Evolutionary conservation across 176 grass and related monocot species (phyloP).

Genomic region (Melocanna baccifera): DNA sequence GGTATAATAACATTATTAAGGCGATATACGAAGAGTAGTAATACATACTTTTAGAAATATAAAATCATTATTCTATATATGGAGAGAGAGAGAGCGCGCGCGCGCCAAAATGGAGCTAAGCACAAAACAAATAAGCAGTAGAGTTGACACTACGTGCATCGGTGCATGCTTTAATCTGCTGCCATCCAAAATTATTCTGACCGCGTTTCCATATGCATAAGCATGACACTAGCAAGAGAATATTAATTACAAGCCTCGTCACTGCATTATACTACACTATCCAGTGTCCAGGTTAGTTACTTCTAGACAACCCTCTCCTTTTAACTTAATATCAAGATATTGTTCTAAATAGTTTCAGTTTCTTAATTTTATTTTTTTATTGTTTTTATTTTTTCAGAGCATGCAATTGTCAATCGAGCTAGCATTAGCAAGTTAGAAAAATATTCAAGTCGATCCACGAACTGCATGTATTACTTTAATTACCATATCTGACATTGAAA

Average conservation of each 20-base stretch:
- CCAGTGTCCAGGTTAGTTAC: conserved; percentile 21
- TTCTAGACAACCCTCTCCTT: conserved; percentile 13
- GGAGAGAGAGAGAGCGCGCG: neutral
- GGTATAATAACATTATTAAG: too few relatives aligned
- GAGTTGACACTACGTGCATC: neutral
- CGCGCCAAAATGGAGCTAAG: neutral
- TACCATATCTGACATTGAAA: conserved; percentile 6
- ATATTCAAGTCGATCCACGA: neutral
- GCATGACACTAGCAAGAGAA: neutral
- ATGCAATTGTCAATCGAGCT: neutral
- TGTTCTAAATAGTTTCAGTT: too few relatives aligned
- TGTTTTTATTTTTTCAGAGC: too few relatives aligned
- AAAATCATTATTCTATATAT: too few relatives aligned
- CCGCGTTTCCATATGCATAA: neutral
- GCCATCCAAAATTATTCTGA: neutral
- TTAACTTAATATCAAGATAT: neutral
- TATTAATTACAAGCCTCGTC: neutral
- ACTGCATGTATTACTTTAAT: neutral
- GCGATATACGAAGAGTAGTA: too few relatives aligned
- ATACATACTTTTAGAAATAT: too few relatives aligned
- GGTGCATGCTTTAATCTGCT: neutral
- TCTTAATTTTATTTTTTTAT: too few relatives aligned
- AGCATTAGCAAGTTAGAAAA: neutral
- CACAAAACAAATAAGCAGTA: neutral
- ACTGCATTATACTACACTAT: neutral